These are phyloP conservation scores for Candida adriatica DNA, from an alignment of 805 yeast genomes.

Conservation along the genomic window DNA sequence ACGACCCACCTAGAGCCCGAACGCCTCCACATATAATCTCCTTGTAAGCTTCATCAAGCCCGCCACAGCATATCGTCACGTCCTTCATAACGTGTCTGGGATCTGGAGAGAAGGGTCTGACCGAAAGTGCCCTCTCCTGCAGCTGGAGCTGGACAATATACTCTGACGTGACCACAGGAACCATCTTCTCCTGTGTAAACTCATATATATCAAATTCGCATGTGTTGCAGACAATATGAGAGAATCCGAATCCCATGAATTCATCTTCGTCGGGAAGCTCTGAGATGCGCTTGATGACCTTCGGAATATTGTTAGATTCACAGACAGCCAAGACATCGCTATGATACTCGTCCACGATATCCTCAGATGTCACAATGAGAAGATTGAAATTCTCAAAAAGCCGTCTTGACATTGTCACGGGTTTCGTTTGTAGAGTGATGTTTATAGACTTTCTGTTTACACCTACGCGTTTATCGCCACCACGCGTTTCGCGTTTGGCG, in stretches of 20 bases:
- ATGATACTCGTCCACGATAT: constrained; percentile 9
- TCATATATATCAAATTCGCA: constrained; percentile 37
- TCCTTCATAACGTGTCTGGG: constrained; percentile 58
- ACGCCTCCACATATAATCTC: constrained; percentile 64
- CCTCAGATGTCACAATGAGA: constrained; percentile 17
- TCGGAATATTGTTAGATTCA: constrained; percentile 21
- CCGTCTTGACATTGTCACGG: constrained; percentile 11
- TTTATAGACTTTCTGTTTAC: too few relatives aligned
- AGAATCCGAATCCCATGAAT: constrained; percentile 17
- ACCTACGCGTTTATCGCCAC: too few relatives aligned
- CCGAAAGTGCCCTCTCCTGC: constrained; percentile 37
- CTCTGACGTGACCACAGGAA: constrained; percentile 55
- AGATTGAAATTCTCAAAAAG: constrained; percentile 19
- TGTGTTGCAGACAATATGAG: constrained; percentile 48
- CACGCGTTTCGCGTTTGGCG: constrained; percentile 1
- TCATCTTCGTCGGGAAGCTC: constrained; percentile 19
- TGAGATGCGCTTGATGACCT: constrained; percentile 14
- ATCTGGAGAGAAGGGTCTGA: constrained; percentile 64
- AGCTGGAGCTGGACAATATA: constrained; percentile 52
- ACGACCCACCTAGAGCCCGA: constrained; percentile 72
- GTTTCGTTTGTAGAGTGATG: too few relatives aligned
- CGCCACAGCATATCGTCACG: constrained; percentile 54
- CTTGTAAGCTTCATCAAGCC: constrained; percentile 48
- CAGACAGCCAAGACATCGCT: constrained; percentile 18
- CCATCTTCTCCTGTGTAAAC: constrained; percentile 42